phyloP scores from a whole-genome alignment of 1,284 basidiomycete species.

The Cutaneotrichosporon sp. region DNA sequence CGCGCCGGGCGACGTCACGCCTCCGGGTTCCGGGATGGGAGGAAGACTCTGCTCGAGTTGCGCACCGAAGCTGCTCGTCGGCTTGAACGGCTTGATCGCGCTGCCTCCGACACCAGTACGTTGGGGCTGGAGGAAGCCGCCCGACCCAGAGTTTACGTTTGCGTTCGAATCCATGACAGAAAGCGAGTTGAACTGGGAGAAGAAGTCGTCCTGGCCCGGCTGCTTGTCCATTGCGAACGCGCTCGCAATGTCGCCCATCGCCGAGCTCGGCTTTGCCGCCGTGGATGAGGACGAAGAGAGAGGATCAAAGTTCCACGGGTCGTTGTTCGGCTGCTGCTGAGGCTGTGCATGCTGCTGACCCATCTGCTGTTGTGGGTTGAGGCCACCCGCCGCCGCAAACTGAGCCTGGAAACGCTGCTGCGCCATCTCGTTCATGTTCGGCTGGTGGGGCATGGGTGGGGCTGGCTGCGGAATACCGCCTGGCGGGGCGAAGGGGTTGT shows the following conservation, averaged over 20 bases:
- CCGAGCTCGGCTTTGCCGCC: conserved; percentile 14
- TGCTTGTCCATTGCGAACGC: conserved; percentile 42
- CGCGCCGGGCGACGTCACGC: conserved; percentile 5
- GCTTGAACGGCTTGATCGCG: conserved; percentile 81
- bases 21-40: conserved; percentile 49
- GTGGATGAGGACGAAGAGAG: conserved; percentile 8
- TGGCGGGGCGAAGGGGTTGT: conserved; percentile 87
- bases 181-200: conserved; percentile 35
- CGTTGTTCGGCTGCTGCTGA: conserved; percentile 18
- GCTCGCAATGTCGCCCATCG: conserved; percentile 48
- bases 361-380: conserved; percentile 9
- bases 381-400: conserved; percentile 19
- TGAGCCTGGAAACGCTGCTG: conserved; percentile 53
- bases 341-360: conserved; percentile 5
- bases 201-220: conserved; percentile 29
- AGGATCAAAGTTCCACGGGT: conserved; percentile 11
- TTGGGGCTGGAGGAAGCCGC: conserved; percentile 63
- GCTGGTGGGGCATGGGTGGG: conserved; percentile 69
- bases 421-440: conserved; percentile 77
- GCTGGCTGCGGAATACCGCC: conserved; percentile 53
- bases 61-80: conserved; percentile 82
- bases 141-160: neutral
- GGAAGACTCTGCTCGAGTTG: conserved; percentile 74
- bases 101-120: conserved; percentile 72
- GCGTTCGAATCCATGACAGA: conserved; percentile 5